Evolutionary conservation across 768 basidiomycete genomes (phyloP), one percentile per base, ranked within the genome.

Genomic region (Hygrocybe coccinea): DNA sequence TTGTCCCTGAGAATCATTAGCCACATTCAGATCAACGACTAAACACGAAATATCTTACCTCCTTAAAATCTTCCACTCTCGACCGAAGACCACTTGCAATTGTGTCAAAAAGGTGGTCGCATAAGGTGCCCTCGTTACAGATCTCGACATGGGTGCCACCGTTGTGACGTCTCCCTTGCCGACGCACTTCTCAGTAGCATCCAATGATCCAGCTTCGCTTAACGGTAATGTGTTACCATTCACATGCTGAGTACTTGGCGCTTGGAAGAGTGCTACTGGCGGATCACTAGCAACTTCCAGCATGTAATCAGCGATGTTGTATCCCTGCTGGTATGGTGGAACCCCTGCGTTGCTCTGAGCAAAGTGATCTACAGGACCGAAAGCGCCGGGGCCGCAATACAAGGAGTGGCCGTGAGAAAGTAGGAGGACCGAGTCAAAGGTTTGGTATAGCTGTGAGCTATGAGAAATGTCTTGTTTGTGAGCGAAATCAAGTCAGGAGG

Each of bases 301-400:
- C 10, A 97, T 79, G 64, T 95, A 90, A 67, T 97, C 95, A 0
- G 95, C 93, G 15, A 95, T 81, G 62, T 97, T 97, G 73, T 95
- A 94, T 0, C 91, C 92, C 48, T 83, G 77, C 7, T 81, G 86
- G 63, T 85, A 91, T 9, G 79, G 71, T 6, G 71, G 73, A 3
- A 79, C 71, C 3, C 69, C 65, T 1, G 63, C 68, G 3, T 70
- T 59, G 5, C 79, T 68, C 19, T 62, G 71, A 1, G 80, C 75
- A 64, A 95, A 89, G 66, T 88, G 78, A 10, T 81, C 79, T 0
- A 79, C 81, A 0, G 93, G 91, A 0, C 79, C 77, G 54, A 85
- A 79, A 1, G 81, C 80, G 2, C 93, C 93, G 0, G 81, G 77
- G 2, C 94, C 94, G 17, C 79, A 83, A 71, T 94, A 97, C 1